Evolutionary conservation across 495 filamentous ascomycete species (phyloP).

Genomic region (Sabuloglossum arenarium): DNA sequence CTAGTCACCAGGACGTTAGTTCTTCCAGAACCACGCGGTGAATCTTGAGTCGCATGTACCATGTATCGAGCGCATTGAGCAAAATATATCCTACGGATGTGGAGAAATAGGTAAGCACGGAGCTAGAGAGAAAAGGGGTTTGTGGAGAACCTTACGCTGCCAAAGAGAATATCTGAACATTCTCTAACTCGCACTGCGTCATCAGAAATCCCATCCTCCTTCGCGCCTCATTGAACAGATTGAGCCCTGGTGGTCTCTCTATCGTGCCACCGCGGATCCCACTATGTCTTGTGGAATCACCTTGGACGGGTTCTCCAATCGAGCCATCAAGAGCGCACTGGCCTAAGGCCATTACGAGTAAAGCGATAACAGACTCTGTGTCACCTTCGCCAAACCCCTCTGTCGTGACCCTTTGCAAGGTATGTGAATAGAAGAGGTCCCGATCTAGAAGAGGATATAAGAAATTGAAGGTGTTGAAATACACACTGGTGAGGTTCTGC

Average conservation of each 20-base stretch:
- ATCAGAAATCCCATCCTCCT: constrained; percentile 33
- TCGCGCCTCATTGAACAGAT: constrained; percentile 37
- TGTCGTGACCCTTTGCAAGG: constrained; percentile 22
- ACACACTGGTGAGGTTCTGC: constrained; percentile 26
- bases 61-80: constrained; percentile 27
- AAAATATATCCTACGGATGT: constrained; percentile 25
- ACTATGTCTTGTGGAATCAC: constrained; percentile 23
- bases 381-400: constrained; percentile 28
- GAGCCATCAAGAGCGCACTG: constrained; percentile 29
- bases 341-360: constrained; percentile 36
- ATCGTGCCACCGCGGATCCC: constrained; percentile 29
- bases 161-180: constrained; percentile 32
- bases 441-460: constrained; percentile 33
- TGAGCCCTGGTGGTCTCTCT: constrained; percentile 30
- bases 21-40: constrained; percentile 6
- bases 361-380: constrained; percentile 25
- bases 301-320: constrained; percentile 22
- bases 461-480: constrained; percentile 35
- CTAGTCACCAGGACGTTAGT: constrained; percentile 14
- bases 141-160: constrained; percentile 21
- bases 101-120: background rate
- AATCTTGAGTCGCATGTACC: constrained; percentile 14
- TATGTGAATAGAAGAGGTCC: constrained; percentile 26
- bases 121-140: background rate
- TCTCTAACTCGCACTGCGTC: constrained; percentile 32